Evolutionary conservation across 306 rosid species (phyloP).

Genomic region (Pterocarpus santalinus): DNA sequence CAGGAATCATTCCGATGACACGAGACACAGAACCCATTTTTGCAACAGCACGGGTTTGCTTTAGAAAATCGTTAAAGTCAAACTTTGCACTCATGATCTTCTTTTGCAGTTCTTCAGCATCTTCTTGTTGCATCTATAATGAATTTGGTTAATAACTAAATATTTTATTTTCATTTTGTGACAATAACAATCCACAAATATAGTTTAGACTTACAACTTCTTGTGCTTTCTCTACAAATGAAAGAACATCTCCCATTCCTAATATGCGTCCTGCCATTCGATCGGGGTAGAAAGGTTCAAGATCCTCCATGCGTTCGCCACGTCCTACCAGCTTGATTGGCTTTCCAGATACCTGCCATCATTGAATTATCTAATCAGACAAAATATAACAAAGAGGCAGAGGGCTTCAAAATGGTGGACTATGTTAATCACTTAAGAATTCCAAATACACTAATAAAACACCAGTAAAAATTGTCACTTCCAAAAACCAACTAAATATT

Average conservation of each 20-base stretch:
- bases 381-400: constrained; percentile 11
- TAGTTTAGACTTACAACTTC: constrained; percentile 78
- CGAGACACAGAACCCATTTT: constrained; percentile 98
- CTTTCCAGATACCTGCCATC: constrained; percentile 91
- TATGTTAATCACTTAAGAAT: constrained; percentile 31
- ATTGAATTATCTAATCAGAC: constrained; percentile 32
- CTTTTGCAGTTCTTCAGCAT: constrained; percentile 96
- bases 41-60: constrained; percentile 97
- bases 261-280: constrained; percentile 99
- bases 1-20: constrained; percentile 99
- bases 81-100: constrained; percentile 98
- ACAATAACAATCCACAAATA: constrained; percentile 29
- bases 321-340: constrained; percentile 98
- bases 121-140: constrained; percentile 90
- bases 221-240: constrained; percentile 98
- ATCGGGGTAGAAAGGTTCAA: constrained; percentile 97
- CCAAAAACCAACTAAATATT: constrained; percentile 33
- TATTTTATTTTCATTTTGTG: constrained; percentile 7
- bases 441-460: constrained; percentile 17
- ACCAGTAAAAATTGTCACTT: background rate
- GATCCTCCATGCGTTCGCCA: constrained; percentile 99
- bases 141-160: constrained; percentile 38
- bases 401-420: constrained; percentile 6
- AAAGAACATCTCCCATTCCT: constrained; percentile 99
- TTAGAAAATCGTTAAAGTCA: constrained; percentile 95